These are phyloP conservation scores for Grosmannia serpens DNA, from an alignment of 2,329 filamentous ascomycete species.

Conservation along the genomic window DNA sequence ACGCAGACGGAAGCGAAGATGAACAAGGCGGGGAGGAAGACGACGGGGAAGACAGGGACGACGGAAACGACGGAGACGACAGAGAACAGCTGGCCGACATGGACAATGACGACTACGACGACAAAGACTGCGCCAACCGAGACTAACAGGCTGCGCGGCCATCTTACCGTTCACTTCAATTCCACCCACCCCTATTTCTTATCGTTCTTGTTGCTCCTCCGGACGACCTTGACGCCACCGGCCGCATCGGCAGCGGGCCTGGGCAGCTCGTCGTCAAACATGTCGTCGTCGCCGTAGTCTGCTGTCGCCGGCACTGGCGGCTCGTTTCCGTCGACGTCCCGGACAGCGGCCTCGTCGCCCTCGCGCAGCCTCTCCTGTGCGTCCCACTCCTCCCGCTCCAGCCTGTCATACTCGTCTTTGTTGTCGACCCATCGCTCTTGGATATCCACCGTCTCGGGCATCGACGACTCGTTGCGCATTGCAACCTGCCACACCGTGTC, in stretches of 20 bases:
- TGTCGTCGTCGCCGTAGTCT: slow-evolving; percentile 31
- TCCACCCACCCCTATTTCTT: neutral
- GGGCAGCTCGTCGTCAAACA: slow-evolving; percentile 11
- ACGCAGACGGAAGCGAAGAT: slow-evolving; percentile 33
- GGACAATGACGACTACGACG: slow-evolving; percentile 27
- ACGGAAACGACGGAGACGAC: slow-evolving; percentile 15
- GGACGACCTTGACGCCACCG: slow-evolving; percentile 60
- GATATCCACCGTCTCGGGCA: slow-evolving; percentile 77
- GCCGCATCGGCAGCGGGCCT: neutral
- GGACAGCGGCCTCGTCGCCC: slow-evolving; percentile 15
- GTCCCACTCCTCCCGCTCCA: slow-evolving; percentile 58
- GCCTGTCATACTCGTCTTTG: slow-evolving; percentile 75
- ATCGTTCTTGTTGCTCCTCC: slow-evolving; percentile 43
- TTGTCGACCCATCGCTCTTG: slow-evolving; percentile 93
- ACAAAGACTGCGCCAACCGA: neutral
- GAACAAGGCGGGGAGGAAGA: slow-evolving; percentile 15
- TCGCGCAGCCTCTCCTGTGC: slow-evolving; percentile 52
- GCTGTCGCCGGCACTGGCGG: slow-evolving; percentile 25
- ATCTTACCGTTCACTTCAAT: no score
- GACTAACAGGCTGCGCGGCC: neutral
- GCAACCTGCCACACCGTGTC: slow-evolving; percentile 96
- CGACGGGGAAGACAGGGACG: neutral
- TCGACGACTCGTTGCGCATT: slow-evolving; percentile 63
- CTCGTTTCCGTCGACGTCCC: slow-evolving; percentile 16
- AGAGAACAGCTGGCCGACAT: slow-evolving; percentile 34